These are phyloP conservation scores for Pyricularia grisea DNA, from an alignment of 2,329 filamentous ascomycete genomes.

Conservation along the genomic window DNA sequence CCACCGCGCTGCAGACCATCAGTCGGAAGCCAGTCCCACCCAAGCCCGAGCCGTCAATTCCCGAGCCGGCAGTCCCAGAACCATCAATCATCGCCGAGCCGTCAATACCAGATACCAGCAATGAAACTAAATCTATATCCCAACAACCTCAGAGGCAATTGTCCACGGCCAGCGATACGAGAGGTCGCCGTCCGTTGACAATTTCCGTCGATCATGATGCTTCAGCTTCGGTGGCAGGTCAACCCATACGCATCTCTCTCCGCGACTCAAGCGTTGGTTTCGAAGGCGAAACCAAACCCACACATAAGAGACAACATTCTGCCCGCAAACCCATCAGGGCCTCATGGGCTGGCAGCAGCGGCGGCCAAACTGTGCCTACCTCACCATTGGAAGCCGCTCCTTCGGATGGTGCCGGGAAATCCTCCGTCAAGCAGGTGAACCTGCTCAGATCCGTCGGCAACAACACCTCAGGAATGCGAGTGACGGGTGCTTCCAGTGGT, in stretches of 20 bases:
- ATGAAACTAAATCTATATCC: not conserved
- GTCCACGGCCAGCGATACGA: not conserved
- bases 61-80: not conserved
- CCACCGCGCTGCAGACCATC: not conserved
- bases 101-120: not conserved
- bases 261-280: not conserved
- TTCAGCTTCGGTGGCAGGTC: not conserved
- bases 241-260: not conserved
- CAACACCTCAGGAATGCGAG: not conserved
- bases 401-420: not conserved
- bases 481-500: not conserved
- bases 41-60: not conserved
- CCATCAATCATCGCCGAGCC: not conserved
- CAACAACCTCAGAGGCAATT: not conserved
- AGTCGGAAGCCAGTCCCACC: not conserved
- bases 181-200: not conserved
- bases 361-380: not conserved
- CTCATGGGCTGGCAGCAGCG: not conserved
- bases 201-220: not conserved
- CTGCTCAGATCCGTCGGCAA: not conserved
- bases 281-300: not conserved
- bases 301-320: not conserved
- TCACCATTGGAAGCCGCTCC: not conserved
- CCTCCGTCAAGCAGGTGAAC: not conserved
- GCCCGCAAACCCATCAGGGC: not conserved